Base-by-base conservation (phyloP, 441 rosid species). In the Raphanus hybrid region DNA sequence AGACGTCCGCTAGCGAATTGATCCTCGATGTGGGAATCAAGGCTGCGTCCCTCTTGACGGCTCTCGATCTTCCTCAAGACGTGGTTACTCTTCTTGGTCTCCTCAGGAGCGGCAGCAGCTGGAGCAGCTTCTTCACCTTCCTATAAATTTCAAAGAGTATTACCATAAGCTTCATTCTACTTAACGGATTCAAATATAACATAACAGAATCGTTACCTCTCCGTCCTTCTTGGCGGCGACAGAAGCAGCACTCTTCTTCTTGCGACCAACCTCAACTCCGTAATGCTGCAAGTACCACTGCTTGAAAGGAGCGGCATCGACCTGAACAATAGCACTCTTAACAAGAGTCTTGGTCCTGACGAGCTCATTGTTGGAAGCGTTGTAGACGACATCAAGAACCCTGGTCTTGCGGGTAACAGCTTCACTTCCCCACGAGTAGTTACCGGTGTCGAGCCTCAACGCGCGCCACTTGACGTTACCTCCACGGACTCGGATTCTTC, bases 391-490 rank as follows among this genome's bases (percentile, higher is more conserved):
- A 75, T 88, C 95, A 32, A 90, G 92, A 45, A 90, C 82, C 69
- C 92, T 88, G n/a, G 92, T 88, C 88, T 90, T 90, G 75, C 89
- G 85, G 26, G 95, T 85, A 18, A 86, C 86, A 9, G 91, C 88
- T 71, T 90, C 92, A 26, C 95, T 90, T 27, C 95, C 95, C 95
- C 95, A 90, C 0, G 95, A 87, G 78, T 83, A 90, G 74, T 88
- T 90, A 71, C 95, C 95, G 0, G 91, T 88, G 64, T 90, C 95
- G 60, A 90, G 84, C 27, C 95, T 88, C 84, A 90, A 58, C 2
- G 91, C 95, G 64, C 95, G 84, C 95, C 92, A 90, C 86, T 90
- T 90, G 15, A 88, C 90, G 69, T 90, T 90, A 23, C 95, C 95
- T 29, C 95, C 95, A 82, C 91, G 87, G 50, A 88, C 92, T 8